These are phyloP conservation scores for Suzukiozyma palmioleophila DNA, from an alignment of 1,139 yeast species.

Conservation along the genomic window DNA sequence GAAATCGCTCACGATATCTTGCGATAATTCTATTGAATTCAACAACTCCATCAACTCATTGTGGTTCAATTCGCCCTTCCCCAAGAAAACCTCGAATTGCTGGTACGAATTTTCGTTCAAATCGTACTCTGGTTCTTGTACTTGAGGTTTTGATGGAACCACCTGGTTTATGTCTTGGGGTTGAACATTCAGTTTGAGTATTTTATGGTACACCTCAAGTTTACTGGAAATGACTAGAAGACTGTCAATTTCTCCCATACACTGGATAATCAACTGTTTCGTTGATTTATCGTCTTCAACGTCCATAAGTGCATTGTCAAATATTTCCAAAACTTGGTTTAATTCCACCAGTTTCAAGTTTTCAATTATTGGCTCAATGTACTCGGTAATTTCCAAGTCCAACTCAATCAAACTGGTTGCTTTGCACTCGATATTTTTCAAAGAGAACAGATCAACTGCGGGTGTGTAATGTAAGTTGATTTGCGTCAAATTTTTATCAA, in stretches of 20 bases:
- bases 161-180: constrained; percentile 1
- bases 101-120: constrained; percentile 1
- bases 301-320: constrained; percentile 10
- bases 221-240: constrained; percentile 13
- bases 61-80: constrained; percentile 10
- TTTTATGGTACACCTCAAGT: constrained; percentile 13
- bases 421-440: background rate
- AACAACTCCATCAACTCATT: constrained; percentile 13
- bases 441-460: background rate
- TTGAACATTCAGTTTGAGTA: constrained; percentile 8
- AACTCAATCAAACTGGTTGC: constrained; percentile 6
- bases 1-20: constrained; percentile 10
- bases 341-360: constrained; percentile 9
- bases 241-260: constrained; percentile 13
- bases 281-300: constrained; percentile 5
- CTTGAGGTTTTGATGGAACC: constrained; percentile 1
- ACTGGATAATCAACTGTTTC: constrained; percentile 6
- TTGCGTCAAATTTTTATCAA: constrained; percentile 8
- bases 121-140: constrained; percentile 1
- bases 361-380: constrained; percentile 7
- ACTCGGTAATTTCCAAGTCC: constrained; percentile 6
- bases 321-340: constrained; percentile 10
- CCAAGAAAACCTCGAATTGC: constrained; percentile 7
- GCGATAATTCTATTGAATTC: constrained; percentile 9
- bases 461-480: background rate